Conservation (phyloP, 2,329 filamentous ascomycete species). For the Davidsoniella virescens region DNA sequence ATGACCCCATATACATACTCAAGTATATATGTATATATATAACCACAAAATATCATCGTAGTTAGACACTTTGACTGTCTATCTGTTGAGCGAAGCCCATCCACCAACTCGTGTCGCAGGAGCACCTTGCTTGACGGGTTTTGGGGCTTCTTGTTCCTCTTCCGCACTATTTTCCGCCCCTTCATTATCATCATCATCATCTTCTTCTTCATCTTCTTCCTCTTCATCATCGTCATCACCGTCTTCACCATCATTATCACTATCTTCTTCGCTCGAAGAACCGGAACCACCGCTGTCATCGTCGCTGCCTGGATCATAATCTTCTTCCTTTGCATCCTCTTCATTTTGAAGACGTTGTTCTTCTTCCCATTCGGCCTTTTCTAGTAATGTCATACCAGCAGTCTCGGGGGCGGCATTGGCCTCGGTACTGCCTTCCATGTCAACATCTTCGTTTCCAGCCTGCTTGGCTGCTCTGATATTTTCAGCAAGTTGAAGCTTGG, state of each 20-base stretch:
- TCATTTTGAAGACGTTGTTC: slow-evolving; percentile 41
- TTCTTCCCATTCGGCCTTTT: slow-evolving; percentile 32
- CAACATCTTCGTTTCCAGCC: slow-evolving; percentile 19
- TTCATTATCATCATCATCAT: slow-evolving; percentile 2
- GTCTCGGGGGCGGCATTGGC: slow-evolving; percentile 20
- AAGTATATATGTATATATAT: background rate
- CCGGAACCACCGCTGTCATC: slow-evolving; percentile 38
- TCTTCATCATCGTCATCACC: slow-evolving; percentile 21
- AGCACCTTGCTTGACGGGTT: background rate
- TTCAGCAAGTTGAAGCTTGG: slow-evolving; percentile 44
- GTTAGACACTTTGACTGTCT: background rate
- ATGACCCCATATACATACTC: too few relatives aligned
- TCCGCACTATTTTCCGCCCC: background rate
- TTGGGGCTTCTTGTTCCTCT: background rate
- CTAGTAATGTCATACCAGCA: slow-evolving; percentile 30
- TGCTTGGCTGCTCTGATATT: slow-evolving; percentile 36
- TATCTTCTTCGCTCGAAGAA: slow-evolving; percentile 26
- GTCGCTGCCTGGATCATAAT: slow-evolving; percentile 44
- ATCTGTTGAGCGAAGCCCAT: slow-evolving; percentile 11
- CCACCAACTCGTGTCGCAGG: slow-evolving; percentile 10
- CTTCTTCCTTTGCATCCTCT: slow-evolving; percentile 48
- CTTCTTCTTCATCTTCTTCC: slow-evolving; percentile 16
- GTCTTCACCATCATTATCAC: slow-evolving; percentile 25
- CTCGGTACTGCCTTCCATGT: slow-evolving; percentile 23
- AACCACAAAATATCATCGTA: background rate